Evolutionary conservation across 2,329 filamentous ascomycete species (phyloP), one percentile per base, ranked within the genome.

Genomic region (Exophiala aquamarina): DNA sequence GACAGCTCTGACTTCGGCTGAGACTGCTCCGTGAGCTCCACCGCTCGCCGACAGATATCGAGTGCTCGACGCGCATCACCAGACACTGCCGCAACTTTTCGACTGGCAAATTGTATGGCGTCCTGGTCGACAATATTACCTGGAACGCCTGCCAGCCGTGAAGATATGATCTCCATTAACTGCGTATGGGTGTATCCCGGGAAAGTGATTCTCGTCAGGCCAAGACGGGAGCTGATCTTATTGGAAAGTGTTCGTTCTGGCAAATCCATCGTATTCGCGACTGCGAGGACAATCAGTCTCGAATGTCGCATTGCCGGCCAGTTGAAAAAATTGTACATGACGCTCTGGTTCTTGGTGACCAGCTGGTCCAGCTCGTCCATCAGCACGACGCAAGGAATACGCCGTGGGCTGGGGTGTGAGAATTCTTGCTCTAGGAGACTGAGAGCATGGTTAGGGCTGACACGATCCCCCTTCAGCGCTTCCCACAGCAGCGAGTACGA

Each of bases 261-360:
- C 48, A 98, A 72, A 70, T 98, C 93, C 93, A 98, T 98, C 18
- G 93, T 98, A 68, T 98, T 98, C 42, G 93, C 94, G 14, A 98
- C 93, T 9, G 94, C 94, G 5, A 98, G 81, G 5, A 98, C 94
- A 66, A 98, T 96, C 35, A 98, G 77, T 39, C 91, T 83, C 44
- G 89, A 95, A 68, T 98, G 91, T 40, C 88, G 82, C 44, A 97
- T 75, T 9, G 89, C 87, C 3, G 93, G 93, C 93, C 93, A 98
- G 64, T 98, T 98, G 79, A 98, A 98, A 69, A 98, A 98, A 68
- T 98, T 98, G 73, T 98, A 98, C 93, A 98, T 98, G 70, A 98
- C 93, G n/a, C 89, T 92, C 67, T 98, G 94, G 62, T 95, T 97
- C 63, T 92, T 93, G 10, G 93, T 98, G 4, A 98, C 94, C 6